Conservation (phyloP, 805 yeast species). For the Jamesozyma spencerorum region DNA sequence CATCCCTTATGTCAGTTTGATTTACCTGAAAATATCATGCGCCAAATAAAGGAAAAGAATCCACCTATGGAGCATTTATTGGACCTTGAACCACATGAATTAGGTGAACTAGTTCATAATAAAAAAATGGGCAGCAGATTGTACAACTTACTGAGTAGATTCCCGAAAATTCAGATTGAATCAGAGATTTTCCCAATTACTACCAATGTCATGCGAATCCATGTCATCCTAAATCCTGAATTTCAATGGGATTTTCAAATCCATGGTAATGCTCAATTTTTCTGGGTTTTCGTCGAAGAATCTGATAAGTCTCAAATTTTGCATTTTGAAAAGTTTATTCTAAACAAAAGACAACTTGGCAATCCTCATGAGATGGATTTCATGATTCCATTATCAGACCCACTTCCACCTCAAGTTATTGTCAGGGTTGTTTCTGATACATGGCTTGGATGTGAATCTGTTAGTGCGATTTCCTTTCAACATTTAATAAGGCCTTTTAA, state of each 20-base stretch:
- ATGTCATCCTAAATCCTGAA: conserved; percentile 59
- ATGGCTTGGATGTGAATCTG: conserved; percentile 82
- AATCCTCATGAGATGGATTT: conserved; percentile 70
- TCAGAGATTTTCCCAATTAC: conserved; percentile 88
- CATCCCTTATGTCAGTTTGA: conserved; percentile 89
- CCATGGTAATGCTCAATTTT: conserved; percentile 79
- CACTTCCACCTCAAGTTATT: conserved; percentile 81
- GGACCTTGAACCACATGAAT: conserved; percentile 62
- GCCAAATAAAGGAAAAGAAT: conserved; percentile 51
- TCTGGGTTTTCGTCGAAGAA: conserved; percentile 91
- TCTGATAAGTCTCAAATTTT: conserved; percentile 62
- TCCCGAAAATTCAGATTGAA: conserved; percentile 67
- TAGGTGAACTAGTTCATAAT: conserved; percentile 88
- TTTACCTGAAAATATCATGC: conserved; percentile 55
- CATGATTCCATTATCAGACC: conserved; percentile 84
- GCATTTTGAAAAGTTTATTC: conserved; percentile 73
- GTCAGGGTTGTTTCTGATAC: conserved; percentile 71
- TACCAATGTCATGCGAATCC: conserved; percentile 72
- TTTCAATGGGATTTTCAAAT: conserved; percentile 75
- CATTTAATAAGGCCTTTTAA: conserved; percentile 83
- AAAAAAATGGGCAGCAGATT: conserved; percentile 58
- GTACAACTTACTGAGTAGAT: conserved; percentile 50
- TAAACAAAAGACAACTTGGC: conserved; percentile 48
- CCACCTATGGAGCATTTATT: conserved; percentile 65
- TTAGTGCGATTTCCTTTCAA: conserved; percentile 74